Conservation (phyloP, 805 yeast genomes). For the Ogataea philodendri region DNA sequence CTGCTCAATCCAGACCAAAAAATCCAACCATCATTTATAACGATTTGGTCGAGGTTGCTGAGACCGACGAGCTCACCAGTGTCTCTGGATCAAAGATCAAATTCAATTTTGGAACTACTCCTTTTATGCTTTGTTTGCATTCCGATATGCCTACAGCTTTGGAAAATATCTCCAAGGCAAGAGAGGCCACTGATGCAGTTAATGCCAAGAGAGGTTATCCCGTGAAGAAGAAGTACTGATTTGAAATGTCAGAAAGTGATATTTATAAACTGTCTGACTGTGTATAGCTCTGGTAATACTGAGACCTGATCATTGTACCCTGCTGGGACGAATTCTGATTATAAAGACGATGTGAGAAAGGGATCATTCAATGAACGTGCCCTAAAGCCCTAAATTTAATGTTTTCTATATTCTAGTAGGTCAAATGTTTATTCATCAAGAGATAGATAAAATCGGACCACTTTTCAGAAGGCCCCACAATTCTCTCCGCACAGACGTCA, state of each 20-base stretch:
- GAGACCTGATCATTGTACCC: too few species aligned
- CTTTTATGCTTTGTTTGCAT: slow-evolving; percentile 36
- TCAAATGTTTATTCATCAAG: too few species aligned
- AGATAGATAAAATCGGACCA: too few species aligned
- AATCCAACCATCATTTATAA: slow-evolving; percentile 34
- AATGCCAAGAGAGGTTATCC: slow-evolving; percentile 18
- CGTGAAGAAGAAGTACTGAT: slow-evolving; percentile 5
- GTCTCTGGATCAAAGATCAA: slow-evolving; percentile 26
- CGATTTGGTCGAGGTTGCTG: slow-evolving; percentile 30
- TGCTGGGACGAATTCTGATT: too few species aligned
- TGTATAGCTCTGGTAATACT: too few species aligned
- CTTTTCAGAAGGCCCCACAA: too few species aligned
- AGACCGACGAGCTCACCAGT: slow-evolving; percentile 25
- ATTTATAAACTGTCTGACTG: neutral
- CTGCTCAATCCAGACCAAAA: slow-evolving; percentile 31
- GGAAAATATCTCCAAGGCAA: slow-evolving; percentile 32
- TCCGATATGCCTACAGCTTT: slow-evolving; percentile 40
- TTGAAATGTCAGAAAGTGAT: neutral
- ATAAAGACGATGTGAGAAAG: too few species aligned
- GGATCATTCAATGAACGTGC: too few species aligned
- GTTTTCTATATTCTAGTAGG: too few species aligned
- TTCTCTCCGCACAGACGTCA: too few species aligned
- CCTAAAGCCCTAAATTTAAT: too few species aligned
- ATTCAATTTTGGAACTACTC: slow-evolving; percentile 31
- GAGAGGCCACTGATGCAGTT: slow-evolving; percentile 33